These are phyloP conservation scores for Umbellularia californica DNA, from an alignment of 164 flowering plant species.

Conservation along the genomic window DNA sequence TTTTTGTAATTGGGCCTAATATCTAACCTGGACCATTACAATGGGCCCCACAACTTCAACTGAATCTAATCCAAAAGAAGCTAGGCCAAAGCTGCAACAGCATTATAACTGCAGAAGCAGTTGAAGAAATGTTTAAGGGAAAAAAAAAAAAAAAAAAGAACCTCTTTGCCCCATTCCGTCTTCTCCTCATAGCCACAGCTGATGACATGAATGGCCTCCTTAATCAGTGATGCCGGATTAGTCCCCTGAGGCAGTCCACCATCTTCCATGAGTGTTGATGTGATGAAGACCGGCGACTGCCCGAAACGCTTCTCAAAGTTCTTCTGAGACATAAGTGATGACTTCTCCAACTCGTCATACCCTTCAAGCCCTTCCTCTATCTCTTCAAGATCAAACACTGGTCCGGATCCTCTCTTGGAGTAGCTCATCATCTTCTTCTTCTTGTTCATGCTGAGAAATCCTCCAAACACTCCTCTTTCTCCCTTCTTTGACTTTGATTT, in stretches of 20 bases:
- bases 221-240: conserved; percentile 49
- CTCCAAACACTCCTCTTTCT: conserved; percentile 38
- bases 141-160: conserved; percentile 12
- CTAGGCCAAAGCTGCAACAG: too few relatives aligned
- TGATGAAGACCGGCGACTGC: conserved; percentile 81
- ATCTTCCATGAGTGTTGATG: conserved; percentile 82
- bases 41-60: too few relatives aligned
- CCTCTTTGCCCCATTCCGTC: conserved; percentile 99
- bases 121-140: too few relatives aligned
- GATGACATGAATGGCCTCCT: conserved; percentile 95
- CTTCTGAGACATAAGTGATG: conserved; percentile 93
- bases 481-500: conserved; percentile 58
- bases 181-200: conserved; percentile 92
- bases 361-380: conserved; percentile 95
- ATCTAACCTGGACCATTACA: too few relatives aligned
- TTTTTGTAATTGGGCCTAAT: too few relatives aligned
- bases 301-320: conserved; percentile 87
- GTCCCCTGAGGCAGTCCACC: conserved; percentile 90
- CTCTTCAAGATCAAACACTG: conserved; percentile 49
- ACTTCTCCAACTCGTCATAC: conserved; percentile 79
- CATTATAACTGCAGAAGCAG: too few relatives aligned
- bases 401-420: conserved; percentile 24
- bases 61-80: too few relatives aligned
- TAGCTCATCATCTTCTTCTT: conserved; percentile 39
- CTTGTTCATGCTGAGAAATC: conserved; percentile 51